Evolutionary conservation across 73 alveolate genomes (phyloP).

Genomic region (Blepharisma japonicum): DNA sequence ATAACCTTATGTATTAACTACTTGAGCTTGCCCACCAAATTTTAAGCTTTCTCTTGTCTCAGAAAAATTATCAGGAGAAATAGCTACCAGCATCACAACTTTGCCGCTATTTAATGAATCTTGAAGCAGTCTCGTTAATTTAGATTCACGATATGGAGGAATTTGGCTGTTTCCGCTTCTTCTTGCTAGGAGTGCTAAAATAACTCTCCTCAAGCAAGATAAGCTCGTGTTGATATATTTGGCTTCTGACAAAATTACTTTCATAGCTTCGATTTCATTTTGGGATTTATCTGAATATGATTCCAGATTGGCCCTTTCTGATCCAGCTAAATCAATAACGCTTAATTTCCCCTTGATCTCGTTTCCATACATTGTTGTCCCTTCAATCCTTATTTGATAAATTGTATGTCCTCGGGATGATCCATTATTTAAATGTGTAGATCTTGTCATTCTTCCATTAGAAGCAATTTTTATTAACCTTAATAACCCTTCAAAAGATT

Average conservation of each 20-base stretch:
- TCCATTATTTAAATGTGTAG: constrained; percentile 69
- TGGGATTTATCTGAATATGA: background rate
- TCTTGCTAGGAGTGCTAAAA: background rate
- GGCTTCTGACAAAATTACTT: constrained; percentile 1
- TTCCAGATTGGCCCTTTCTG: constrained; percentile 78
- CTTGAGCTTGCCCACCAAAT: constrained; percentile 2
- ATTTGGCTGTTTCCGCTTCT: background rate
- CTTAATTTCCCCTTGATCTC: constrained; percentile 81
- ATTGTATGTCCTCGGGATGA: constrained; percentile 83
- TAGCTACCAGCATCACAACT: background rate
- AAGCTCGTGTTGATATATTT: constrained; percentile 6
- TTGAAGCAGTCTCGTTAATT: constrained; percentile 9
- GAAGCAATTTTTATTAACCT: background rate
- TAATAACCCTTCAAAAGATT: background rate
- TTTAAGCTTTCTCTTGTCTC: constrained; percentile 9
- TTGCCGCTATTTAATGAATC: background rate
- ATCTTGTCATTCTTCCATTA: constrained; percentile 27
- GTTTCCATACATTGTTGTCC: constrained; percentile 62
- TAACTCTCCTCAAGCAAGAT: background rate
- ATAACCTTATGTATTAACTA: background rate
- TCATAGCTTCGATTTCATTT: constrained; percentile 13
- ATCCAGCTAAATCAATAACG: constrained; percentile 97
- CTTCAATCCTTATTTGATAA: constrained; percentile 58
- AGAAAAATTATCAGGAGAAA: constrained; percentile 7
- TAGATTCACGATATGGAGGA: constrained; percentile 10